Conservation (phyloP, 352 stramenopile species). For the Globisporangium recalcitrans region DNA sequence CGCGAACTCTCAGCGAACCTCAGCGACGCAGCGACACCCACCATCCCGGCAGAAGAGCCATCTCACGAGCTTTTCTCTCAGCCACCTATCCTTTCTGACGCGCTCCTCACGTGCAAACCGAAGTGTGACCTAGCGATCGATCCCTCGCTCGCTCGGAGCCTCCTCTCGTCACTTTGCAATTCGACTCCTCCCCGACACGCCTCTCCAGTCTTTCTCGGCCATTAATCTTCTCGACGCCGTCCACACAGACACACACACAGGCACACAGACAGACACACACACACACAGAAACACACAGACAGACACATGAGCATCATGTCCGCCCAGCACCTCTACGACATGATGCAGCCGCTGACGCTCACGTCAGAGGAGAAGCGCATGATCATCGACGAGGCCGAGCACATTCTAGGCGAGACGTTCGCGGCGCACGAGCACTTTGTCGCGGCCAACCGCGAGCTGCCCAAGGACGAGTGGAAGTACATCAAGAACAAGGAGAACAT, state of each 20-base stretch:
- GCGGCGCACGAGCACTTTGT: constrained; percentile 34
- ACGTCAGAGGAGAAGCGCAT: constrained; percentile 23
- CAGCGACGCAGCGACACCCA: neutral
- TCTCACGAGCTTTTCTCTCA: neutral
- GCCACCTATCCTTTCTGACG: neutral
- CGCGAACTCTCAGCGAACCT: neutral
- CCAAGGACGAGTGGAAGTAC: constrained; percentile 25
- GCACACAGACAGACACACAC: neutral
- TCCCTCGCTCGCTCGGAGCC: neutral
- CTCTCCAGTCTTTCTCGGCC: too few species aligned
- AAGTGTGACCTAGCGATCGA: too few species aligned
- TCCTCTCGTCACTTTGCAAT: neutral
- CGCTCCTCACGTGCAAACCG: too few species aligned
- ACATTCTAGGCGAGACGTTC: constrained; percentile 39
- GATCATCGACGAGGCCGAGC: constrained; percentile 30
- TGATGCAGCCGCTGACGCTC: constrained; percentile 13
- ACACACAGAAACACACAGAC: neutral
- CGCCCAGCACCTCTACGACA: neutral
- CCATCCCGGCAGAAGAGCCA: neutral
- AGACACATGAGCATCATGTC: neutral
- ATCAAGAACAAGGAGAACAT: constrained; percentile 38
- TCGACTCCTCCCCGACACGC: neutral
- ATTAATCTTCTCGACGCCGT: neutral
- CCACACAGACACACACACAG: neutral
- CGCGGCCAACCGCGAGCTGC: constrained; percentile 21